phyloP scores from a whole-genome alignment of 805 yeast species.

The Wickerhamiella hasegawae region DNA sequence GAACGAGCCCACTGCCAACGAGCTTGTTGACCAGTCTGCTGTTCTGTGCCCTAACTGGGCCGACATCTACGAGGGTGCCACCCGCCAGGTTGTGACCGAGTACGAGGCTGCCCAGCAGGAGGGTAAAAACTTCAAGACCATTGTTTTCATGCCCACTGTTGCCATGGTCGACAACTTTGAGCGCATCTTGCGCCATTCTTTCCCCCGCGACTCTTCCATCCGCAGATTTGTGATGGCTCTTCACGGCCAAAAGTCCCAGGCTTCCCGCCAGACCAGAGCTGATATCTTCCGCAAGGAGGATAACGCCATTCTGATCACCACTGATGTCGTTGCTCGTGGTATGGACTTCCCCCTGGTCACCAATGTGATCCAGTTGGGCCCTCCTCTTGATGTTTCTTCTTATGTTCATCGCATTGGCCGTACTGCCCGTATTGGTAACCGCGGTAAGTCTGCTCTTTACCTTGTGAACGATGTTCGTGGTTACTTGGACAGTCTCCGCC shows the following conservation, averaged over 20 bases:
- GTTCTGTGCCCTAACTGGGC: slow-evolving; percentile 38
- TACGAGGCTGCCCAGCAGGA: slow-evolving; percentile 18
- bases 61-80: slow-evolving; percentile 40
- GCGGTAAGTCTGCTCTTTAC: slow-evolving; percentile 57
- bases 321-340: slow-evolving; percentile 94
- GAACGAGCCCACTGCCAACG: slow-evolving; percentile 64
- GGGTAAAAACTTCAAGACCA: slow-evolving; percentile 44
- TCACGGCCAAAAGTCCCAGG: slow-evolving; percentile 66
- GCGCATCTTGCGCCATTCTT: slow-evolving; percentile 23
- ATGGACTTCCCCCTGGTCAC: slow-evolving; percentile 84
- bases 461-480: slow-evolving; percentile 40
- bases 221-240: slow-evolving; percentile 18
- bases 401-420: slow-evolving; percentile 91
- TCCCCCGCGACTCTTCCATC: slow-evolving; percentile 5
- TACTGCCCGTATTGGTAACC: slow-evolving; percentile 82
- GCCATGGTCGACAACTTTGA: slow-evolving; percentile 45
- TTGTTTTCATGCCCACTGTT: slow-evolving; percentile 71
- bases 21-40: slow-evolving; percentile 54
- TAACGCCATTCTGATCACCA: slow-evolving; percentile 53
- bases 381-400: slow-evolving; percentile 58
- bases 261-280: slow-evolving; percentile 45
- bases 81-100: slow-evolving; percentile 31
- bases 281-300: slow-evolving; percentile 32
- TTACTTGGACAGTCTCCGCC: slow-evolving; percentile 27
- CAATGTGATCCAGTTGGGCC: slow-evolving; percentile 70